Evolutionary conservation across 306 rosid genomes (phyloP).

Genomic region (barrel medic (Medicago truncatula)): DNA sequence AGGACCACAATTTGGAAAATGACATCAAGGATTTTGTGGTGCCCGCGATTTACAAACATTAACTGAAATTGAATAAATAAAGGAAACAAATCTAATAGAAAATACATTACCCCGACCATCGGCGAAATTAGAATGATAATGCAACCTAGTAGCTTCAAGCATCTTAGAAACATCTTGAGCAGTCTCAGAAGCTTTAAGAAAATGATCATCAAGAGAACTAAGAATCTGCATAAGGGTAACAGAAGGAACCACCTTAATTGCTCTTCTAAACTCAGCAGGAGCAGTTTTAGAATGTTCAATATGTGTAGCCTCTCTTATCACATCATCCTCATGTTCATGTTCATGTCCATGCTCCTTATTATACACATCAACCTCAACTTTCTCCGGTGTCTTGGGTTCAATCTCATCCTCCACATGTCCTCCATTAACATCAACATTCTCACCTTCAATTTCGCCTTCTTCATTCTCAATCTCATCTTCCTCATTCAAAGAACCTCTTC

Average conservation of each 20-base stretch:
- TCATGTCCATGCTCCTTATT: slow-evolving; percentile 6
- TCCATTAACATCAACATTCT: slow-evolving; percentile 28
- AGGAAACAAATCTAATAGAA: not conserved
- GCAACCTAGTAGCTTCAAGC: slow-evolving; percentile 93
- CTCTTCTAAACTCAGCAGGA: slow-evolving; percentile 70
- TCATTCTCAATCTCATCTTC: slow-evolving; percentile 52
- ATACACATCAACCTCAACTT: slow-evolving; percentile 38
- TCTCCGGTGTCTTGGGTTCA: slow-evolving; percentile 85
- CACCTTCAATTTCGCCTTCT: slow-evolving; percentile 43
- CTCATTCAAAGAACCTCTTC: slow-evolving; percentile 58
- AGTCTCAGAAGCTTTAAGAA: slow-evolving; percentile 69
- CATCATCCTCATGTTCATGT: slow-evolving; percentile 6
- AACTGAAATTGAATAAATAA: not conserved
- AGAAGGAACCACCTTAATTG: slow-evolving; percentile 48
- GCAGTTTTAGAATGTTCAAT: slow-evolving; percentile 75
- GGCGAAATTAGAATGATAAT: slow-evolving; percentile 89
- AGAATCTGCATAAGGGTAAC: slow-evolving; percentile 64
- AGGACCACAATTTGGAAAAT: not conserved
- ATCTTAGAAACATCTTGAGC: slow-evolving; percentile 80
- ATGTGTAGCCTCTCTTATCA: slow-evolving; percentile 46
- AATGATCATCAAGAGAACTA: slow-evolving; percentile 67
- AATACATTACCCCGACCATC: slow-evolving; percentile 71
- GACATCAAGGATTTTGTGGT: not conserved
- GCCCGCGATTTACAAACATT: not conserved
- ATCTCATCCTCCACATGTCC: slow-evolving; percentile 45